Conservation (phyloP, 179 eudicot species). For the Drosera spatulata region DNA sequence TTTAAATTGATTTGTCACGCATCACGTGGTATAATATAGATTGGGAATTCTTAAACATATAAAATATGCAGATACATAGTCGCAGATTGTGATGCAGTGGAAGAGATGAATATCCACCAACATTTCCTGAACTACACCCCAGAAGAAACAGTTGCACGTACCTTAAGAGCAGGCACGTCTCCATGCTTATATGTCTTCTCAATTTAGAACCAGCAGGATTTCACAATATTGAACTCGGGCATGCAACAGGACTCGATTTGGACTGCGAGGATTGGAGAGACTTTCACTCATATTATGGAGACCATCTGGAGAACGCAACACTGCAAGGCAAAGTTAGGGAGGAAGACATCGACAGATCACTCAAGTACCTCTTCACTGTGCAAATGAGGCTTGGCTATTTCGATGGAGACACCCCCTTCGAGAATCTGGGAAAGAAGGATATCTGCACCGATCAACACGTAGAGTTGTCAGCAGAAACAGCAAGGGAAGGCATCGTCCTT, state of each 20-base stretch:
- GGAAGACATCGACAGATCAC: constrained; percentile 19
- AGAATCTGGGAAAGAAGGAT: constrained; percentile 8
- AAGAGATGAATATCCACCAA: constrained; percentile 12
- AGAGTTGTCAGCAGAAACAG: constrained; percentile 19
- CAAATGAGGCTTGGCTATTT: constrained; percentile 36
- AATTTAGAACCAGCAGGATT: not conserved
- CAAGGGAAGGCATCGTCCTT: constrained; percentile 27
- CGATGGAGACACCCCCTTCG: constrained; percentile 21
- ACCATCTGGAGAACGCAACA: constrained; percentile 5
- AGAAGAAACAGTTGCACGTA: constrained; percentile 23
- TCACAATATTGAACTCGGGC: not conserved
- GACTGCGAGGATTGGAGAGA: constrained; percentile 17
- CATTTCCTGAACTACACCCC: constrained; percentile 11
- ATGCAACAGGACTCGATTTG: constrained; percentile 20
- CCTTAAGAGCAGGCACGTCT: constrained; percentile 28
- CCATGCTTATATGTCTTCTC: not conserved
- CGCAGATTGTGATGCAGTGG: constrained; percentile 38
- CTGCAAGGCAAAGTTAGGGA: constrained; percentile 16
- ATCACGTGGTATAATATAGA: not conserved
- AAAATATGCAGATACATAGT: constrained; percentile 7
- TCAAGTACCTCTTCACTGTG: constrained; percentile 17
- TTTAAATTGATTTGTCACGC: not conserved
- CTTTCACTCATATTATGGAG: constrained; percentile 5
- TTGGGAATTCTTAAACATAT: not conserved
- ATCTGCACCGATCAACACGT: constrained; percentile 14